Percentiles rank a stretch among this genome's conserved stretches.
These are phyloP conservation scores for Grosmannia serpens DNA, from an alignment of 2,329 filamentous ascomycete species.

Conservation along the genomic window DNA sequence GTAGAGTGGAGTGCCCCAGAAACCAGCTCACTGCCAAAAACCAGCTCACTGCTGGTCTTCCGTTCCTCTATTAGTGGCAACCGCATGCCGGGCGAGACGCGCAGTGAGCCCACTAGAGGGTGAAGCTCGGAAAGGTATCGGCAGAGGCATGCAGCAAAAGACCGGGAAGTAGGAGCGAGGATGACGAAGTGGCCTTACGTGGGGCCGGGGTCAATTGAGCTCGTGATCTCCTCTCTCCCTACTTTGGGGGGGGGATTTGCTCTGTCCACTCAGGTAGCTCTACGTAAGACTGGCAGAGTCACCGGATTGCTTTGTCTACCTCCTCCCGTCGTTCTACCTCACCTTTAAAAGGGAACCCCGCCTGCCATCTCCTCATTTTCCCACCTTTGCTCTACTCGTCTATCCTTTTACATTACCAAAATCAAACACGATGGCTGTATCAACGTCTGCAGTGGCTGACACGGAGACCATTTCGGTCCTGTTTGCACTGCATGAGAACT, in stretches of 20 bases:
- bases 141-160: background rate
- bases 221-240: background rate
- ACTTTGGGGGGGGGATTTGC: background rate
- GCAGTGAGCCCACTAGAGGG: background rate
- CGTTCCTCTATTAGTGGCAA: background rate
- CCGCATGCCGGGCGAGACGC: background rate
- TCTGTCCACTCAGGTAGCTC: background rate
- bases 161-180: background rate
- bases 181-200: constrained; percentile 5
- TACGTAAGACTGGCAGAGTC: background rate
- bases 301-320: background rate
- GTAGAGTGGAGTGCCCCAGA: background rate
- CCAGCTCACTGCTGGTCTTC: background rate
- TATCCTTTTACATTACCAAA: constrained; percentile 1
- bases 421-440: constrained; percentile 42
- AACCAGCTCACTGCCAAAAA: background rate
- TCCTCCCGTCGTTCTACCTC: background rate
- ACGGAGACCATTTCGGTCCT: constrained; percentile 46
- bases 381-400: background rate
- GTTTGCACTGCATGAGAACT: constrained; percentile 48
- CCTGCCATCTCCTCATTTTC: constrained; percentile 3
- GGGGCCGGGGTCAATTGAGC: background rate
- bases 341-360: constrained; percentile 1
- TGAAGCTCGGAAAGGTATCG: background rate
- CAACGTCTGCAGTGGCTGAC: constrained; percentile 47